These are phyloP conservation scores for Podospora tetraspora DNA, from an alignment of 495 filamentous ascomycete species.

Conservation along the genomic window DNA sequence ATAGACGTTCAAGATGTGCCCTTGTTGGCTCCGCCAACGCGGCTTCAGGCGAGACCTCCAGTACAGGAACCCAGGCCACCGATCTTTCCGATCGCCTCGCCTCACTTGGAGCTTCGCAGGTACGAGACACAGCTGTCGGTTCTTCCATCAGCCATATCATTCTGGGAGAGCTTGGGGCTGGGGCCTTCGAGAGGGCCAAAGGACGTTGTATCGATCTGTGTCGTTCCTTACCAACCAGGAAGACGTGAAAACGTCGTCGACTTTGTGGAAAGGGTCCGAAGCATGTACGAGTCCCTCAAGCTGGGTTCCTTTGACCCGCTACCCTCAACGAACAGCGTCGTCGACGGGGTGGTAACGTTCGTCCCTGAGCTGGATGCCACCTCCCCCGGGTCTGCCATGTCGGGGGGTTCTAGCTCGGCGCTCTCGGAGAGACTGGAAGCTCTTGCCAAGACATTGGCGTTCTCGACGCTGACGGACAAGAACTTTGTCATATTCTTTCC, in stretches of 20 bases:
- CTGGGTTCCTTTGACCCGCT: constrained; percentile 66
- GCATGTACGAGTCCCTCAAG: constrained; percentile 72
- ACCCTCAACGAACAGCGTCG: constrained; percentile 44
- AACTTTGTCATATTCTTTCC: constrained; percentile 85
- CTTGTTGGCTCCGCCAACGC: constrained; percentile 37
- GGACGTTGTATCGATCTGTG: constrained; percentile 70
- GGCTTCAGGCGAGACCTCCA: constrained; percentile 42
- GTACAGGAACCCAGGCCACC: constrained; percentile 34
- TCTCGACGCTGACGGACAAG: constrained; percentile 31
- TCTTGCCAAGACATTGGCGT: constrained; percentile 34
- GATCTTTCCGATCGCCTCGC: constrained; percentile 50
- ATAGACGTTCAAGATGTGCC: constrained; percentile 51
- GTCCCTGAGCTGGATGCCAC: constrained; percentile 35
- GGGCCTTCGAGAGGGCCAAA: constrained; percentile 73
- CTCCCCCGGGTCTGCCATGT: constrained; percentile 22
- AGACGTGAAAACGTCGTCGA: constrained; percentile 53
- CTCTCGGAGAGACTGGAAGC: constrained; percentile 28
- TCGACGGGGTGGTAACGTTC: constrained; percentile 57
- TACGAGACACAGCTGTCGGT: constrained; percentile 69
- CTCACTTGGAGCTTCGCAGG: constrained; percentile 72
- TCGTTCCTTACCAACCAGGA: constrained; percentile 63
- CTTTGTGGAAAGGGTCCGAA: constrained; percentile 67
- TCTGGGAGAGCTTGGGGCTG: constrained; percentile 89
- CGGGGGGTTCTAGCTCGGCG: constrained; percentile 25
- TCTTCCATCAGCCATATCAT: constrained; percentile 70